Evolutionary conservation across 164 flowering plant genomes (phyloP), one percentile per base, ranked within the genome.

Genomic region (Stephania cephalantha): DNA sequence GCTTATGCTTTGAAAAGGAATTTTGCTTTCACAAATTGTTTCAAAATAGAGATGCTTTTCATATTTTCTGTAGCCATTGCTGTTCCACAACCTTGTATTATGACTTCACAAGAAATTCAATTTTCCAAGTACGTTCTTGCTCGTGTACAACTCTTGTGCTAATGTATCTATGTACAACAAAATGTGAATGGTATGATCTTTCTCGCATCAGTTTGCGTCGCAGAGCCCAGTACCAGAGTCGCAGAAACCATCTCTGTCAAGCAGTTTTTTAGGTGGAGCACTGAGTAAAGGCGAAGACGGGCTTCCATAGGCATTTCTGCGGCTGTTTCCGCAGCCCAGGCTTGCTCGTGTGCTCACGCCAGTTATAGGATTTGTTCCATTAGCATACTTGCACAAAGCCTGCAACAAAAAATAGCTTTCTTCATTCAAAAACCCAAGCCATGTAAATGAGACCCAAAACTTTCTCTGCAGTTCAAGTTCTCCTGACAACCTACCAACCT

Each of bases 351-450:
- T 73, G 69, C 69, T 73, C 42, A 73, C 75, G 29, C 98, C 97
- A 3, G 99, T 95, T 4, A 75, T 72, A 0, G 99, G 97, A 83
- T 95, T 95, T 44, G 87, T 89, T 3, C 99, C 98, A 77, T 83
- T 92, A 2, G 99, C 99, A 79, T 95, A 95, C 83, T 93, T 95
- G 90, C 99, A 95, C 8, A 95, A 87, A 18, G 99, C 97, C 99
- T 95, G 74, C 68, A 80, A 18, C 8, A 5, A 74, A 65, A 18
- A 71, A 46, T 35, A 61, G 35, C 9, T 6, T 5, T 11, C 1
- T 12, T 9, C 9, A 20, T 30, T 66, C 1, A 9, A 72, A 52
- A 5, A 18, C 46, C 55, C 2, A 70, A 61, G 42, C 18, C 11
- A 25, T 31, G 25, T 25, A 6, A 63, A 65, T 44, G 35, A 46